Evolutionary conservation across 1,139 yeast genomes (phyloP).

Genomic region (Taiozyma sp.): DNA sequence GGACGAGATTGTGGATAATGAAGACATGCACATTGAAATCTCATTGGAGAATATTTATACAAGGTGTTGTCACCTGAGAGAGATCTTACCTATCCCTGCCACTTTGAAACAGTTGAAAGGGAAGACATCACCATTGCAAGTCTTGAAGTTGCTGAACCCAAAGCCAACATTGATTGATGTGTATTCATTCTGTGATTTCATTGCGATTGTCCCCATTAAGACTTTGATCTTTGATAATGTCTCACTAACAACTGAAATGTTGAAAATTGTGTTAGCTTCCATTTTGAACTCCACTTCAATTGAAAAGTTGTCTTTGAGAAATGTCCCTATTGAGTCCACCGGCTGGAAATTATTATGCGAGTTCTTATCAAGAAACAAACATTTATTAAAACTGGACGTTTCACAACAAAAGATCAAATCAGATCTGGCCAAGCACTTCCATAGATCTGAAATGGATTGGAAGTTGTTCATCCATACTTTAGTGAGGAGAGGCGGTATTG

Average conservation of each 20-base stretch:
- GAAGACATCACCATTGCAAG: constrained; percentile 68
- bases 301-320: constrained; percentile 70
- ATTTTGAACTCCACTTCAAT: constrained; percentile 50
- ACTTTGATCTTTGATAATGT: constrained; percentile 82
- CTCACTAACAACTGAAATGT: constrained; percentile 73
- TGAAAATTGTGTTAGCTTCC: constrained; percentile 60
- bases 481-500: constrained; percentile 61
- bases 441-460: constrained; percentile 78
- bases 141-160: constrained; percentile 77
- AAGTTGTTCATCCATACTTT: constrained; percentile 55
- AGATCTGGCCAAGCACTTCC: constrained; percentile 44
- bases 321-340: constrained; percentile 62
- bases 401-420: constrained; percentile 64
- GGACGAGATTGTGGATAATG: constrained; percentile 18
- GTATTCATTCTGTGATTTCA: constrained; percentile 80
- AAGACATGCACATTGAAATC: constrained; percentile 27
- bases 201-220: constrained; percentile 76
- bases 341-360: constrained; percentile 79
- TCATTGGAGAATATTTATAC: constrained; percentile 76
- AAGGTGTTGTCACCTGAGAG: constrained; percentile 88
- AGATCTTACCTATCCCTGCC: constrained; percentile 89
- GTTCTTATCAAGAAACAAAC: constrained; percentile 53
- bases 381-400: constrained; percentile 67
- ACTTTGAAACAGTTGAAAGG: constrained; percentile 78
- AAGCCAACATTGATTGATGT: constrained; percentile 88